Base-by-base conservation (phyloP, 2,329 filamentous ascomycete genomes). In the Zymoseptoria ardabiliae region DNA sequence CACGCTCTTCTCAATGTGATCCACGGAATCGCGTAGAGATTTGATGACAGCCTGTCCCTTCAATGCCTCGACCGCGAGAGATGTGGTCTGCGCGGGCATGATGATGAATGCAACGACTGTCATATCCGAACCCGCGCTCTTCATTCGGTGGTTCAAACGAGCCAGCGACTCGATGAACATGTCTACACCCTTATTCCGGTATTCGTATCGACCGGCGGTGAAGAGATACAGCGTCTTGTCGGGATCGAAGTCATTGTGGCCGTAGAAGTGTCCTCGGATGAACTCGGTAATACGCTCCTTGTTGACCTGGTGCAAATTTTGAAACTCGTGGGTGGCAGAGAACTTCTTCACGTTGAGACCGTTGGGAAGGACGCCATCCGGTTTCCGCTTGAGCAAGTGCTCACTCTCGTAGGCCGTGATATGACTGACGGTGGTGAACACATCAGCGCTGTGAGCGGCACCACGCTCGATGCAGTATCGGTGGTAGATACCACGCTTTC, bases 271-370 rank as follows among this genome's bases (percentile, higher is more conserved):
- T 10, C 94, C 94, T 54, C 94, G 90, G 20, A 97, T 91, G 72
- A 99, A 99, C 74, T 97, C 94, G 72, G 96, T 90, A 69, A 99
- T 97, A 81, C 96, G 96, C 76, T 96, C 90, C 79, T 97, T 97
- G 70, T 91, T 88, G 74, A 94, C 89, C 71, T 96, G 91, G 77
- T 97, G 94, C 72, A 99, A 77, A 73, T 99, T 99, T 76, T 99
- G 94, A 79, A 97, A 97, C 76, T 99, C 94, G 80, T 99, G 94
- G 70, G 97, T 92, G 6, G 94, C 94, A 8, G 92, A 93, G 79
- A 97, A 97, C 76, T 97, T 97, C 76, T 92, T 97, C 62, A 99
- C 94, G 70, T 99, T 99, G 70, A 99, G 82, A 65, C 94, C 94
- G 70, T 99, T 99, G 67, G 94, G 94, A 66, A 97, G 77, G 6